phyloP scores from a whole-genome alignment of 106 monocot species.

The Dactylorhiza incarnata region DNA sequence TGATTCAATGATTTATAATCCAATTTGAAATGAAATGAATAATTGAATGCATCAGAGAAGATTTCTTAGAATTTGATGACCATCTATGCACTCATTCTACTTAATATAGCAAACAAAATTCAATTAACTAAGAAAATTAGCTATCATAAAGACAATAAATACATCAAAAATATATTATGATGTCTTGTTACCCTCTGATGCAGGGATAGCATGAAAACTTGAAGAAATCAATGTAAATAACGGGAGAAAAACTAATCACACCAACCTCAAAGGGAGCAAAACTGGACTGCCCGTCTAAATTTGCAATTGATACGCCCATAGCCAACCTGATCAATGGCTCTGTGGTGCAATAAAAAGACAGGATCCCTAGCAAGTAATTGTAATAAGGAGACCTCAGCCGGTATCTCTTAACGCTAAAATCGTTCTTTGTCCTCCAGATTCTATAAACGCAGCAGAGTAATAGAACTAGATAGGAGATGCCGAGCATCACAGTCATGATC shows the following conservation, averaged over 20 bases:
- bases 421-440: slow-evolving; percentile 58
- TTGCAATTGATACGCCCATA: slow-evolving; percentile 49
- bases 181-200: background rate
- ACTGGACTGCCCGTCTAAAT: slow-evolving; percentile 56
- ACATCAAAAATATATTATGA: background rate
- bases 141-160: background rate
- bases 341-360: slow-evolving; percentile 42
- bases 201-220: background rate
- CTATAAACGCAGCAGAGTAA: slow-evolving; percentile 53
- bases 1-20: background rate
- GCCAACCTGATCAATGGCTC: slow-evolving; percentile 51
- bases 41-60: background rate
- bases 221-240: background rate
- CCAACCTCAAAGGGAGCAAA: slow-evolving; percentile 89
- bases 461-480: slow-evolving; percentile 71
- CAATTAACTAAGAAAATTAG: background rate
- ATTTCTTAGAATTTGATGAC: background rate
- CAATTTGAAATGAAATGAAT: background rate
- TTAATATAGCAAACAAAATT: background rate
- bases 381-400: slow-evolving; percentile 37
- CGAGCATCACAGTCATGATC: slow-evolving; percentile 54
- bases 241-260: background rate
- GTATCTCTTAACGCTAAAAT: slow-evolving; percentile 39
- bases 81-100: background rate
- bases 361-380: slow-evolving; percentile 53